Evolutionary conservation across 345 rosid genomes (phyloP).

Genomic region (Balakata baccata): DNA sequence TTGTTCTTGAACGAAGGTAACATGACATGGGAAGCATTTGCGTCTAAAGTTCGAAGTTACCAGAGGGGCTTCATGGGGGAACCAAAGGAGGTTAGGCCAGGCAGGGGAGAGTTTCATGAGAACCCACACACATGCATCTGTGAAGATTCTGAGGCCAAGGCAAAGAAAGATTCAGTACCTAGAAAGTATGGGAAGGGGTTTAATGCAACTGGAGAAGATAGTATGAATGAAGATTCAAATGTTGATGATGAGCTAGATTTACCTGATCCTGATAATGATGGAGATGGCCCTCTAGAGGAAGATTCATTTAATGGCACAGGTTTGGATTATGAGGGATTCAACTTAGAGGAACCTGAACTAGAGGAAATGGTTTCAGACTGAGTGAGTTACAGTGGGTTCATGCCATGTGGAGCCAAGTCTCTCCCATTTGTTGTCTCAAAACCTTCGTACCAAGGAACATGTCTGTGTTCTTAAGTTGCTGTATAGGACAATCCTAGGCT

Average conservation of each 20-base stretch:
- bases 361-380: slow-evolving; percentile 84
- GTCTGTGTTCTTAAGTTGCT: not conserved
- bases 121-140: slow-evolving; percentile 91
- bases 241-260: slow-evolving; percentile 55
- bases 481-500: slow-evolving; percentile 1
- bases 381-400: not conserved
- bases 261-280: slow-evolving; percentile 67
- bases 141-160: slow-evolving; percentile 52
- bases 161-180: slow-evolving; percentile 28
- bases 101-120: slow-evolving; percentile 99
- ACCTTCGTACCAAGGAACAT: not conserved
- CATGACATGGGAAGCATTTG: slow-evolving; percentile 86
- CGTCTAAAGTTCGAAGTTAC: slow-evolving; percentile 60
- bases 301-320: slow-evolving; percentile 41
- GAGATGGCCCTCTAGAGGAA: slow-evolving; percentile 40
- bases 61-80: slow-evolving; percentile 97
- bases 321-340: slow-evolving; percentile 54
- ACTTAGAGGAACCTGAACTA: slow-evolving; percentile 69
- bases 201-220: slow-evolving; percentile 33
- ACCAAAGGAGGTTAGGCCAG: slow-evolving; percentile 87
- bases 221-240: slow-evolving; percentile 38
- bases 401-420: not conserved
- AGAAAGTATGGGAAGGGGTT: slow-evolving; percentile 53
- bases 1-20: slow-evolving; percentile 61
- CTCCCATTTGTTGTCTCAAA: not conserved